phyloP scores from a whole-genome alignment of 768 basidiomycete genomes.

The Krasilnikovozyma curviuscula region DNA sequence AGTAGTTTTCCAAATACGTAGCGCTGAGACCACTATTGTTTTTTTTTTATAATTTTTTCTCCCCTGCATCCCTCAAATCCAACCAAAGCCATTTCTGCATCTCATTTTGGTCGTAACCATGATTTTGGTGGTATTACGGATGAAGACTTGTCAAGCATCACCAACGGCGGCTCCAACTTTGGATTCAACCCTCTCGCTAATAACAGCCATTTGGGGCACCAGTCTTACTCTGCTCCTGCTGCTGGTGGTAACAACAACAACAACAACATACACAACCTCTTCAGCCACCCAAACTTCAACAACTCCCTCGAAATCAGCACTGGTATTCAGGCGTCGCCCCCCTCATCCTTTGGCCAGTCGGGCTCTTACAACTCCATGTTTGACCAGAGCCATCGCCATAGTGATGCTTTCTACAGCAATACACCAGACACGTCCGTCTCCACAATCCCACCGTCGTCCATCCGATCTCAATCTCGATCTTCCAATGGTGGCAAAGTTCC shows the following conservation, averaged over 20 bases:
- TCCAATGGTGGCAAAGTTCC: not conserved
- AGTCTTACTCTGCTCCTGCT: not conserved
- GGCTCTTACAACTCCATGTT: no score
- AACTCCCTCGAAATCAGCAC: not conserved
- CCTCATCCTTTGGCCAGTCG: not conserved
- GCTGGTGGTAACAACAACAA: not conserved
- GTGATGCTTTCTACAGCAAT: not conserved
- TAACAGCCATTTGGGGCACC: not conserved
- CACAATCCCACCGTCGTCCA: not conserved
- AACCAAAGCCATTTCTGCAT: not conserved
- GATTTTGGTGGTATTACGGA: not conserved
- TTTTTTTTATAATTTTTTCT: not conserved
- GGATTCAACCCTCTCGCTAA: not conserved
- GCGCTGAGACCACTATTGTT: no score
- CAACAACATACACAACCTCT: not conserved
- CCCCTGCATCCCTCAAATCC: not conserved
- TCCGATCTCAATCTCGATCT: not conserved
- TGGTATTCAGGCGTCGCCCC: not conserved
- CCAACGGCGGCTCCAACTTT: not conserved
- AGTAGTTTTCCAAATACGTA: no score
- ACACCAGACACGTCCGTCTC: not conserved
- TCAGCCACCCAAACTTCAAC: not conserved
- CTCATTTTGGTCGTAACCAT: not conserved
- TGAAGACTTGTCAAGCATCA: not conserved
- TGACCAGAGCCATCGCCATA: no score